Evolutionary conservation across 1,139 yeast genomes (phyloP).

Genomic region (Candida tropicalis): DNA sequence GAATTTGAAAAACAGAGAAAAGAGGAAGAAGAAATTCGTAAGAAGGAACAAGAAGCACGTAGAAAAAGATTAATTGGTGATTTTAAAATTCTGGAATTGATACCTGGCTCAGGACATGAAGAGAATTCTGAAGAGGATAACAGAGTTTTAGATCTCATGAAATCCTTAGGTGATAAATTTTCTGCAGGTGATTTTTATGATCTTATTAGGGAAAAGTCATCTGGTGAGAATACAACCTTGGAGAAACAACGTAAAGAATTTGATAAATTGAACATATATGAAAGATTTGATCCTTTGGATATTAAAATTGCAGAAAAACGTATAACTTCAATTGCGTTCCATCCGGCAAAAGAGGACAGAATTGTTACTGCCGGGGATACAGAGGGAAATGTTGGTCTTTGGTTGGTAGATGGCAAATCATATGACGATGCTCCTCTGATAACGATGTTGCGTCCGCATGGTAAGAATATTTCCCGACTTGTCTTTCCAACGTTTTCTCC

Average conservation of each 20-base stretch:
- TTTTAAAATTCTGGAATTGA: constrained; percentile 58
- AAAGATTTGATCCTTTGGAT: constrained; percentile 66
- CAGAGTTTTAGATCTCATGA: constrained; percentile 41
- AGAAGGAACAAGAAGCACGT: constrained; percentile 40
- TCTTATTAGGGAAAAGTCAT: constrained; percentile 34
- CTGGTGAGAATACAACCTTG: constrained; percentile 34
- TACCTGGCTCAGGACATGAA: constrained; percentile 24
- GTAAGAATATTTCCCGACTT: constrained; percentile 70
- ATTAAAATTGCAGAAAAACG: constrained; percentile 73
- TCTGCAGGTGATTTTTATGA: constrained; percentile 84
- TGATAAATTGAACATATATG: constrained; percentile 51
- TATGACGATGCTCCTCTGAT: constrained; percentile 57
- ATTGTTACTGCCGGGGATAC: constrained; percentile 87
- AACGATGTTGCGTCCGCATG: constrained; percentile 68
- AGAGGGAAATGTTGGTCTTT: constrained; percentile 80
- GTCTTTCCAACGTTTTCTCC: constrained; percentile 53
- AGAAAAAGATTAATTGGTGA: constrained; percentile 63
- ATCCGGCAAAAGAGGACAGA: constrained; percentile 66
- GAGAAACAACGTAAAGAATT: constrained; percentile 54
- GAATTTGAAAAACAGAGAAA: constrained; percentile 35
- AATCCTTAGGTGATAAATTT: constrained; percentile 53
- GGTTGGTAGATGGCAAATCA: constrained; percentile 63
- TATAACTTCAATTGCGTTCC: constrained; percentile 72
- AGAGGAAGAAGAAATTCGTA: constrained; percentile 26
- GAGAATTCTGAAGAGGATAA: constrained; percentile 29